A percentile compares a stretch with the other conserved stretches of the same genome.
These are phyloP conservation scores for Calonectria ilicicola DNA, from an alignment of 2,329 filamentous ascomycete genomes.

Conservation along the genomic window DNA sequence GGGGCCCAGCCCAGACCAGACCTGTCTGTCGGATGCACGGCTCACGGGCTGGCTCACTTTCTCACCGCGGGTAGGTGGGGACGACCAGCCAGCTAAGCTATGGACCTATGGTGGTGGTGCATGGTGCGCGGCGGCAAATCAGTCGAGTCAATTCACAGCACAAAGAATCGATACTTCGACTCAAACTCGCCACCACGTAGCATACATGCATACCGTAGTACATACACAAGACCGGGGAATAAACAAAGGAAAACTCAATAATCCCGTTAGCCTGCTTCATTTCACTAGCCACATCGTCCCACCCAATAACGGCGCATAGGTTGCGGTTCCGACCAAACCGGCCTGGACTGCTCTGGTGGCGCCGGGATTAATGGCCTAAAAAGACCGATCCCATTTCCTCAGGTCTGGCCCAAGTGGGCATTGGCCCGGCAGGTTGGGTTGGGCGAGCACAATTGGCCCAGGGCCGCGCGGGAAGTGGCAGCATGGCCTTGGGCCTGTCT, in stretches of 20 bases:
- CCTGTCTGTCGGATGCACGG: constrained; percentile 31
- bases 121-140: background rate
- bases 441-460: background rate
- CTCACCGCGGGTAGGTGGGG: constrained; percentile 7
- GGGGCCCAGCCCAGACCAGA: constrained; percentile 18
- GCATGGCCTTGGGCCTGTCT: background rate
- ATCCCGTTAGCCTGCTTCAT: constrained; percentile 11
- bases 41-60: constrained; percentile 28
- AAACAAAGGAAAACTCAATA: background rate
- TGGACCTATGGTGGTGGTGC: background rate
- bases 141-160: background rate
- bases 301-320: constrained; percentile 22
- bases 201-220: too few species aligned
- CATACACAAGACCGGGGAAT: background rate
- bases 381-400: background rate
- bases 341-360: constrained; percentile 15
- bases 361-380: background rate
- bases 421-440: background rate
- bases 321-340: constrained; percentile 38
- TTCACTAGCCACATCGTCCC: background rate
- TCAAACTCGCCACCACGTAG: background rate
- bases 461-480: background rate
- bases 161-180: background rate
- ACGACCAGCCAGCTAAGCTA: background rate
- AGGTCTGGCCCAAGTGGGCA: background rate